Conservation (phyloP, 2,329 filamentous ascomycete genomes). For the Fusarium buxicola region DNA sequence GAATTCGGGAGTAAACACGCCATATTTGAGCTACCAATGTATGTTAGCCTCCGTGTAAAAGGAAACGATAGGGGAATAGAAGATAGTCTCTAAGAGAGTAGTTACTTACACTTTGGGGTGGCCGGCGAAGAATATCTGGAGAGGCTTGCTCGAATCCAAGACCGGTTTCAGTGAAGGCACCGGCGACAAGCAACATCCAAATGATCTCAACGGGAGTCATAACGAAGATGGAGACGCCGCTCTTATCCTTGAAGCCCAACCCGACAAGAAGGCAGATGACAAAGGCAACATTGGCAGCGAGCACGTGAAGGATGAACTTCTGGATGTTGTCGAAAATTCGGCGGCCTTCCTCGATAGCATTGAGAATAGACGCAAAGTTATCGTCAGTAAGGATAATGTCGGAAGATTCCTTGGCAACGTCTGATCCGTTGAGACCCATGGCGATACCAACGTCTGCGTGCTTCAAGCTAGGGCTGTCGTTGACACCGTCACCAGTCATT, state of each 20-base stretch:
- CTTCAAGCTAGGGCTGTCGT: slow-evolving; percentile 75
- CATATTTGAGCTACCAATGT: slow-evolving; percentile 52
- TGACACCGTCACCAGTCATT: slow-evolving; percentile 79
- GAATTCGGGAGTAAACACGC: slow-evolving; percentile 74
- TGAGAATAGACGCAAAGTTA: slow-evolving; percentile 65
- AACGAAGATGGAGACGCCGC: slow-evolving; percentile 74
- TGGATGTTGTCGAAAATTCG: slow-evolving; percentile 78
- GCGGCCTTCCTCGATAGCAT: slow-evolving; percentile 71
- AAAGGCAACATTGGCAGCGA: slow-evolving; percentile 75
- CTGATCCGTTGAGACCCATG: slow-evolving; percentile 73
- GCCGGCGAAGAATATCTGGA: slow-evolving; percentile 73
- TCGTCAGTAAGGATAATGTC: slow-evolving; percentile 76
- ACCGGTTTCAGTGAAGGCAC: slow-evolving; percentile 77
- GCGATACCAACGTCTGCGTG: slow-evolving; percentile 76
- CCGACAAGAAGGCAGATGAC: slow-evolving; percentile 75
- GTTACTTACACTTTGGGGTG: slow-evolving; percentile 57
- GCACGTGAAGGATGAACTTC: slow-evolving; percentile 75
- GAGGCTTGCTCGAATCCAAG: slow-evolving; percentile 76
- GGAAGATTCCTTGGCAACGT: slow-evolving; percentile 75
- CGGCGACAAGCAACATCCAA: slow-evolving; percentile 81
- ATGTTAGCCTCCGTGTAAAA: background rate
- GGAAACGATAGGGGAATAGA: too few species aligned
- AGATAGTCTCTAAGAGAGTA: background rate
- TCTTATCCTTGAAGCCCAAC: slow-evolving; percentile 73
- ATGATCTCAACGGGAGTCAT: slow-evolving; percentile 77